Evolutionary conservation across 768 basidiomycete species (phyloP), one percentile per base, ranked within the genome.

Genomic region (Leccinum rimulosum): DNA sequence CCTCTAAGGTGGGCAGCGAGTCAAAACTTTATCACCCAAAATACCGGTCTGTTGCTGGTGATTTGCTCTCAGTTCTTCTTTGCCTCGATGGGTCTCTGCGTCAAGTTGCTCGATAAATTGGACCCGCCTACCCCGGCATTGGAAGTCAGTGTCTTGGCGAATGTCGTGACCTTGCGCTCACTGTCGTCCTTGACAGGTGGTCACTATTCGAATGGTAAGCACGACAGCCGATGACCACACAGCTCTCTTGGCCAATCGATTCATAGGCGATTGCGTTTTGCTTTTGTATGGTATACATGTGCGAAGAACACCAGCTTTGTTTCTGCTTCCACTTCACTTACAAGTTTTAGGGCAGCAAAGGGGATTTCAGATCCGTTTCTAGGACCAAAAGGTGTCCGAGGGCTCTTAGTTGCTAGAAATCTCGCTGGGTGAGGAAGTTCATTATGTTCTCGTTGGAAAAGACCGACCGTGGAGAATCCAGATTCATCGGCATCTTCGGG

Each of bases 401-500:
- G 75, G 5, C 71, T 89, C 8, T 75, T 92, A 4, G 71, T 80
- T 1, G 69, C 79, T 12, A 76, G 91, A 61, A 89, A 89, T 0
- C 72, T 88, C 58, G 73, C 79, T n/a, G 90, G 89, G 83, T 88
- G 57, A 45, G 78, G 66, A 35, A 22, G n/a, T 45, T n/a, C 5
- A 1, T 50, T n/a, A 9, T 52, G 11, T 54, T 35, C 22, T 6
- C 9, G 10, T 15, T n/a, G 40, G 40, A 40, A 40, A n/a, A 17
- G 19, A 31, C 58, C n/a, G 9, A 56, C 48, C 5, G 2, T 50
- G 27, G 3, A 45, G 33, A 28, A 36, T 19, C 2, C 50, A 61
- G 91, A 88, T 95, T 92, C 70, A 80, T 91, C 54, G 87, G 86
- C 4, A 72, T 92, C 6, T 84, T 83, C 57, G 84, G 86, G 15